Evolutionary conservation across 305 asterid species (phyloP), one percentile per base, ranked within the genome.

Genomic region (Lippia alba): DNA sequence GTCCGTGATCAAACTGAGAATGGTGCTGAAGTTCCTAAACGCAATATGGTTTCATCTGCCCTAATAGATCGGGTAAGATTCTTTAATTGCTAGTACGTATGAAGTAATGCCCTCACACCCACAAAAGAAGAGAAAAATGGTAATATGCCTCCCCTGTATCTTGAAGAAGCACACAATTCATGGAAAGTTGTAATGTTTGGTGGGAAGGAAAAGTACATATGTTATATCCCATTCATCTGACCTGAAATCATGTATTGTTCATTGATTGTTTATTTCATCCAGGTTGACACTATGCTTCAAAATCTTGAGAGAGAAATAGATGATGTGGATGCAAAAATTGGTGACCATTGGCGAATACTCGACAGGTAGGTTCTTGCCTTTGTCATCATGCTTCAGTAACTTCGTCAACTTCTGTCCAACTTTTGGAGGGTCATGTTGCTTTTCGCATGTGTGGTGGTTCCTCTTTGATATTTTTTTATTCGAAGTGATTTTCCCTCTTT

Each of bases 241-340:
- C 24, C 16, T 61, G 51, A 68, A 64, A 39, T 61, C 48, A 55
- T 16, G 59, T 54, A 36, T 62, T 18, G 41, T 5, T 64, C 56
- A 64, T 60, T 70, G 70, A 64, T 66, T 62, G 39, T 58, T 24
- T 24, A 24, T 72, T 74, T 71, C 53, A 15, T 81, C 60, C 75
- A 92, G 97, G 97, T 92, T 77, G 96, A 85, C 78, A 79, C 84
- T 61, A 92, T 92, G 98, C 96, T 92, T 68, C 96, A 90, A 77
- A 83, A 85, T 57, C 94, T 92, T 74, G 96, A 92, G 83, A 86
- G 90, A 81, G 96, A 92, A 79, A 92, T 92, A 67, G 96, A 92
- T 75, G 92, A 85, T 10, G 98, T 92, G 53, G 96, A 92, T 85
- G 92, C 94, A 6, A 90, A 85, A 77, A 90, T 92, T 68, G 98